phyloP scores from a whole-genome alignment of 768 basidiomycete genomes.

The Russula ochroleuca region DNA sequence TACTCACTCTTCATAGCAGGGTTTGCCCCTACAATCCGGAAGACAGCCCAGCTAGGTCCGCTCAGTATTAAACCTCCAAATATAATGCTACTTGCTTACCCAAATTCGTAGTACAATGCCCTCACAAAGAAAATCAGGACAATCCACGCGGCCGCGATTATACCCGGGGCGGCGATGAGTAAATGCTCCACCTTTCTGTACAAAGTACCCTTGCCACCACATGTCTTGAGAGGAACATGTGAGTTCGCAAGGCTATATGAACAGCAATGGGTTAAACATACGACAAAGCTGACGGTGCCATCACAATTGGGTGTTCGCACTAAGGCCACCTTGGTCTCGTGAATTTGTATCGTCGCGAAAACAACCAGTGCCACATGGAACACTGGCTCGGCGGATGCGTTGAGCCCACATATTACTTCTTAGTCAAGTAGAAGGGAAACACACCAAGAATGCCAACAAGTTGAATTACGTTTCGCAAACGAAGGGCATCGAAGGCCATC shows the following conservation, averaged over 20 bases:
- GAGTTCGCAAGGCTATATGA: not conserved
- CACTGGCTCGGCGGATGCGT: slow-evolving; percentile 37
- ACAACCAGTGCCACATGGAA: slow-evolving; percentile 75
- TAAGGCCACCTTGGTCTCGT: slow-evolving; percentile 65
- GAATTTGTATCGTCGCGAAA: slow-evolving; percentile 70
- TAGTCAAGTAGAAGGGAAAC: slow-evolving; percentile 25
- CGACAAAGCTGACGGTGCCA: slow-evolving; percentile 36
- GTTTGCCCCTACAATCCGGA: slow-evolving; percentile 84
- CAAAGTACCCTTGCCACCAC: slow-evolving; percentile 49
- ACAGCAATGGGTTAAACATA: slow-evolving; percentile 33
- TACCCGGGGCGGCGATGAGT: slow-evolving; percentile 66
- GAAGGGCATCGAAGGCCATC: slow-evolving; percentile 81
- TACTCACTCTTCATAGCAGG: slow-evolving; percentile 74
- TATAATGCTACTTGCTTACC: slow-evolving; percentile 44
- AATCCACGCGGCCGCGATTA: slow-evolving; percentile 65
- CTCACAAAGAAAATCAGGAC: slow-evolving; percentile 64
- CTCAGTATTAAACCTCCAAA: not conserved
- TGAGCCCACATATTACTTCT: slow-evolving; percentile 1
- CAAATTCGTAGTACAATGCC: slow-evolving; percentile 75
- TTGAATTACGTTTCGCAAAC: slow-evolving; percentile 74
- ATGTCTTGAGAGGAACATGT: slow-evolving; percentile 37
- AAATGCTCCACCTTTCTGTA: slow-evolving; percentile 59
- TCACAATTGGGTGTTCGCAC: slow-evolving; percentile 39
- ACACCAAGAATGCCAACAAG: slow-evolving; percentile 66
- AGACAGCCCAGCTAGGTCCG: slow-evolving; percentile 72